phyloP scores from a whole-genome alignment of 495 filamentous ascomycete genomes.

The Usnea hakonensis region DNA sequence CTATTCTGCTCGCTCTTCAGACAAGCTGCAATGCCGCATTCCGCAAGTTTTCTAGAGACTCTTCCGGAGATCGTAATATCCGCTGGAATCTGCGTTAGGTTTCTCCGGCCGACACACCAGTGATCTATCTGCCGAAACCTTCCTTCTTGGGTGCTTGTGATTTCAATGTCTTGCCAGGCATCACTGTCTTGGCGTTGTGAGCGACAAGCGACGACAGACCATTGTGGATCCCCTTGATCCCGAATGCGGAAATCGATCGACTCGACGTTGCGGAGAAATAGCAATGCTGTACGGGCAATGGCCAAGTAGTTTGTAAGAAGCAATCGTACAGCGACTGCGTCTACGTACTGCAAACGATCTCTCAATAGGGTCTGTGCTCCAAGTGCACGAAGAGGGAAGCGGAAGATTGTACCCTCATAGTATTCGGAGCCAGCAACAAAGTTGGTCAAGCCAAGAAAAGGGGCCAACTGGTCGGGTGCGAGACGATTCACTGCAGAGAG shows the following conservation, averaged over 20 bases:
- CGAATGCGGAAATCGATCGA: slow-evolving; percentile 25
- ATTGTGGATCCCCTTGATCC: slow-evolving; percentile 7
- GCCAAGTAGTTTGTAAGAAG: slow-evolving; percentile 28
- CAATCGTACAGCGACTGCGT: not conserved
- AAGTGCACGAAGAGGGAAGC: slow-evolving; percentile 30
- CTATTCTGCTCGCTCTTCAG: too few relatives aligned
- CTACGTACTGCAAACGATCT: slow-evolving; percentile 11
- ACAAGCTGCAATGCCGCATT: slow-evolving; percentile 33
- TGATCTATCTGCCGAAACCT: slow-evolving; percentile 12
- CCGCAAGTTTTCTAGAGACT: slow-evolving; percentile 27
- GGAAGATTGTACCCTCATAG: slow-evolving; percentile 37
- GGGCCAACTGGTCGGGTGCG: slow-evolving; percentile 32
- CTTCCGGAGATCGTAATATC: slow-evolving; percentile 17
- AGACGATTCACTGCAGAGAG: slow-evolving; percentile 5
- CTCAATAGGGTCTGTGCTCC: slow-evolving; percentile 17
- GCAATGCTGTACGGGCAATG: slow-evolving; percentile 27
- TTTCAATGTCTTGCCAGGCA: slow-evolving; percentile 14
- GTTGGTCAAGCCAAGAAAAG: slow-evolving; percentile 34
- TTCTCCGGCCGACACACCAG: slow-evolving; percentile 26
- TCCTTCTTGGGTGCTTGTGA: slow-evolving; percentile 12
- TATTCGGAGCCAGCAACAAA: slow-evolving; percentile 22
- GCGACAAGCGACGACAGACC: slow-evolving; percentile 18
- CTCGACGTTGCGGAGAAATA: slow-evolving; percentile 28
- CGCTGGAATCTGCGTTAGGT: slow-evolving; percentile 16
- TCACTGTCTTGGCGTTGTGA: slow-evolving; percentile 11